Evolutionary conservation across 1,284 basidiomycete genomes (phyloP).

Genomic region (Farysia itapuensis): DNA sequence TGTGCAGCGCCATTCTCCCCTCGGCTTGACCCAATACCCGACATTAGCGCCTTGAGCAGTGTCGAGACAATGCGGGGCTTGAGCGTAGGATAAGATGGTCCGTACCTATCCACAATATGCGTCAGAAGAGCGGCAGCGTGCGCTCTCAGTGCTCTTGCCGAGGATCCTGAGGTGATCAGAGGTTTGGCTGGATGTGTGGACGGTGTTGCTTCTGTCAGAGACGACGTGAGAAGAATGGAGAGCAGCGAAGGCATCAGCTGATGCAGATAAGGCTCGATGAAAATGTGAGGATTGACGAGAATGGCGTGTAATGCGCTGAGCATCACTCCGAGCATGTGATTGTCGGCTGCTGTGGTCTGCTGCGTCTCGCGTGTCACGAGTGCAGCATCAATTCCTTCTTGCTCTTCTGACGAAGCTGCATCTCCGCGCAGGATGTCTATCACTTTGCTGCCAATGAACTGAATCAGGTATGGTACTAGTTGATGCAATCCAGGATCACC

Average conservation of each 20-base stretch:
- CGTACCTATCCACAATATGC: constrained; percentile 71
- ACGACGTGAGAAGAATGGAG: constrained; percentile 83
- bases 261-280: constrained; percentile 92
- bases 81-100: constrained; percentile 73
- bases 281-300: constrained; percentile 73
- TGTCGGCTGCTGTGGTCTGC: constrained; percentile 27
- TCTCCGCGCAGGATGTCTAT: constrained; percentile 48
- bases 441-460: constrained; percentile 82
- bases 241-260: constrained; percentile 92
- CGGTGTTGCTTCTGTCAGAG: constrained; percentile 63
- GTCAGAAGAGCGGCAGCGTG: constrained; percentile 69
- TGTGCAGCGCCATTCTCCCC: constrained; percentile 24
- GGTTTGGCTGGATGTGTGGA: constrained; percentile 12
- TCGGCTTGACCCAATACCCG: constrained; percentile 49
- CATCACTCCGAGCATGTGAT: constrained; percentile 47
- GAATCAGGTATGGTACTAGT: constrained; percentile 89
- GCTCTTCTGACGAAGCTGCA: neutral
- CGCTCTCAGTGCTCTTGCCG: constrained; percentile 35
- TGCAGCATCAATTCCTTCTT: constrained; percentile 2
- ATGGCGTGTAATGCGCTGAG: constrained; percentile 50
- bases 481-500: constrained; percentile 90
- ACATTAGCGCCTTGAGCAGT: constrained; percentile 79
- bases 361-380: constrained; percentile 15
- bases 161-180: constrained; percentile 19
- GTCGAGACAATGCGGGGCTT: constrained; percentile 89